Evolutionary conservation across 257 asterid genomes (phyloP), one percentile per base, ranked within the genome.

Genomic region (Parsonsia alboflavescens): DNA sequence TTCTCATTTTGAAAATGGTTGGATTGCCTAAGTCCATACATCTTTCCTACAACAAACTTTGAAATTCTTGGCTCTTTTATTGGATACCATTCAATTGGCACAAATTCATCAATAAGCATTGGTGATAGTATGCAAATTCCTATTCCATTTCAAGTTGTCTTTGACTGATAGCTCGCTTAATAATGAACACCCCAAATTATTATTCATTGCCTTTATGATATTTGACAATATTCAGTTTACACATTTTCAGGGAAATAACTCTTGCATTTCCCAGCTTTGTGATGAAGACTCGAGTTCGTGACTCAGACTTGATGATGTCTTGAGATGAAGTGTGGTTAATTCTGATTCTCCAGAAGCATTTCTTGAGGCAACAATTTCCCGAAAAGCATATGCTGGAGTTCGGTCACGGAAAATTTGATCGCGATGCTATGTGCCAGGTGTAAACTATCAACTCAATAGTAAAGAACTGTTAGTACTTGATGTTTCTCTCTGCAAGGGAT

Each of bases 261-360:
- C 77, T 88, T 52, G 88, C 91, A 30, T 93, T 91, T 83, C 97
- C 98, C 54, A 78, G 87, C 85, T 93, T 93, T 66, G 86, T 90
- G 75, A 84, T 91, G 90, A 86, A 76, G 72, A 89, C 89, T 24
- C 78, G 77, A 79, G 98, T 89, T 73, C 75, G 75, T 7, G 98
- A 93, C 74, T 88, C 96, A 10, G 91, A 91, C 15, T 83, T 93
- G 63, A 75, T 82, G 70, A 75, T 82, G 70, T 84, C 82, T 56
- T 86, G 83, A 87, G 70, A 72, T 21, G 65, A 33, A 62, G 62
- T 44, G 21, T 50, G 16, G 54, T 52, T 54, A 16, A 41, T 39
- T 39, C 52, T 44, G 24, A 52, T 28, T n/a, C 17, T 48, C 53
- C 13, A 45, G 72, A 46, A 26, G 24, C 58, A 56, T 24, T 58